Conservation (phyloP, 176 grass and related monocot species). For the Echinochloa phyllopogon region DNA sequence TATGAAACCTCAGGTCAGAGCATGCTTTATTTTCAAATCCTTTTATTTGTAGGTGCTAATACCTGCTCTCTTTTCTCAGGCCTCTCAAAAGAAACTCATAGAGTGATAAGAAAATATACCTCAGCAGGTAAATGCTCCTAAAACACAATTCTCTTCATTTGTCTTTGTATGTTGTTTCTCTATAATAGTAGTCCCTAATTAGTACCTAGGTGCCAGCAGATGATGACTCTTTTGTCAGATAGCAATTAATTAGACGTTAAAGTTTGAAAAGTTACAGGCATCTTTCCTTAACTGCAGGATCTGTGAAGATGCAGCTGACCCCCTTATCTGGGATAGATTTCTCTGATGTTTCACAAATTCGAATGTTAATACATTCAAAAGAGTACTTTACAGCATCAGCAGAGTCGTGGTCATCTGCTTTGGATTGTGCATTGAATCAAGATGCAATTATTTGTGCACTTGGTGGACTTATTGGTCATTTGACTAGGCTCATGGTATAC, state of each 20-base stretch:
- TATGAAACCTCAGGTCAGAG: conserved; percentile 89
- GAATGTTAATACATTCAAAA: conserved; percentile 69
- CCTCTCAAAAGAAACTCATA: conserved; percentile 81
- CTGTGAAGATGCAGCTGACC: conserved; percentile 80
- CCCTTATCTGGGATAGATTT: conserved; percentile 56
- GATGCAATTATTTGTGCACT: conserved; percentile 76
- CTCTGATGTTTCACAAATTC: conserved; percentile 65
- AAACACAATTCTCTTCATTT: background rate
- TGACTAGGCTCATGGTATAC: conserved; percentile 89
- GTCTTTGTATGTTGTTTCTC: background rate
- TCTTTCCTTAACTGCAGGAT: conserved; percentile 64
- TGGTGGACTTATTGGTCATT: conserved; percentile 79
- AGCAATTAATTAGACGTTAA: background rate
- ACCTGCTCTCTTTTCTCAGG: conserved; percentile 54
- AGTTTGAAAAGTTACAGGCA: background rate
- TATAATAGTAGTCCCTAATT: background rate
- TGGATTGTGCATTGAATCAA: conserved; percentile 60
- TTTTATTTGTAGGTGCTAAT: conserved; percentile 20
- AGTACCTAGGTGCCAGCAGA: background rate
- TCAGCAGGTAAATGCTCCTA: conserved; percentile 62
- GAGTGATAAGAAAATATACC: conserved; percentile 79
- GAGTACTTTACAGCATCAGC: conserved; percentile 79
- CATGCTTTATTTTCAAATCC: conserved; percentile 27
- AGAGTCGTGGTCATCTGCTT: conserved; percentile 67
- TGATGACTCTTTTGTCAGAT: background rate